Percentiles rank a stretch among this genome's conserved stretches.
Evolutionary conservation across 768 basidiomycete genomes (phyloP).

Genomic region (Hebeloma cylindrosporum): DNA sequence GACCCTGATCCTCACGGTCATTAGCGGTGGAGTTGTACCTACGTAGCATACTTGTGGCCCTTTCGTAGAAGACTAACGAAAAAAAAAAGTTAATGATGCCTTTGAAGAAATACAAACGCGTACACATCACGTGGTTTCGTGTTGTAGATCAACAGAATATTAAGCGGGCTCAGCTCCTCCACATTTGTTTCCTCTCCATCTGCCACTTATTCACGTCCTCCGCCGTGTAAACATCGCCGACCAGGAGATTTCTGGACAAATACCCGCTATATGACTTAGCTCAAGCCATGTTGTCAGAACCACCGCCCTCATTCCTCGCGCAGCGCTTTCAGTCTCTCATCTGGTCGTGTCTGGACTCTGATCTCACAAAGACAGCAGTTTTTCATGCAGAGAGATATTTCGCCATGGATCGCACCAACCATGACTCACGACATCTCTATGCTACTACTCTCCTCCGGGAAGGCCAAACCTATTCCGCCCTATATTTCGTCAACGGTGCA

Average conservation of each 20-base stretch:
- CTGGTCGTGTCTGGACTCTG: conserved; percentile 84
- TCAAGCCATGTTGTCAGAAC: conserved; percentile 56
- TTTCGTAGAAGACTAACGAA: conserved; percentile 10
- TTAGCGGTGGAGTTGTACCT: conserved; percentile 30
- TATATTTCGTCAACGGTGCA: conserved; percentile 65
- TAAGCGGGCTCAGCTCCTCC: conserved; percentile 14
- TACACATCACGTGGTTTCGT: conserved; percentile 25
- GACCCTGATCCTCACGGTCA: conserved; percentile 80
- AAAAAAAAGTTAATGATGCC: conserved; percentile 8
- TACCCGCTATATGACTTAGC: conserved; percentile 31
- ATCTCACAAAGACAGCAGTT: conserved; percentile 74
- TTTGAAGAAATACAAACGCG: conserved; percentile 17
- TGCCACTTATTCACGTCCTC: conserved; percentile 3
- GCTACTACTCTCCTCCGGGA: conserved; percentile 72
- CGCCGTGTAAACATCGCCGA: conserved; percentile 14
- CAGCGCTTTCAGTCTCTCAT: conserved; percentile 72
- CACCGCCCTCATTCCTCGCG: conserved; percentile 47
- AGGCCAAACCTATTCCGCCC: conserved; percentile 72
- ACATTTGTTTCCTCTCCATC: conserved; percentile 5
- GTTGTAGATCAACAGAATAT: conserved; percentile 27
- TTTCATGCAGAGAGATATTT: conserved; percentile 90
- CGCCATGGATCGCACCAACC: conserved; percentile 65
- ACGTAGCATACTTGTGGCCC: conserved; percentile 2
- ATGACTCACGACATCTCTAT: conserved; percentile 84
- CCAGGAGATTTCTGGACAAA: conserved; percentile 1